Conservation (phyloP, 2,329 filamentous ascomycete genomes). For the Calonectria montana region DNA sequence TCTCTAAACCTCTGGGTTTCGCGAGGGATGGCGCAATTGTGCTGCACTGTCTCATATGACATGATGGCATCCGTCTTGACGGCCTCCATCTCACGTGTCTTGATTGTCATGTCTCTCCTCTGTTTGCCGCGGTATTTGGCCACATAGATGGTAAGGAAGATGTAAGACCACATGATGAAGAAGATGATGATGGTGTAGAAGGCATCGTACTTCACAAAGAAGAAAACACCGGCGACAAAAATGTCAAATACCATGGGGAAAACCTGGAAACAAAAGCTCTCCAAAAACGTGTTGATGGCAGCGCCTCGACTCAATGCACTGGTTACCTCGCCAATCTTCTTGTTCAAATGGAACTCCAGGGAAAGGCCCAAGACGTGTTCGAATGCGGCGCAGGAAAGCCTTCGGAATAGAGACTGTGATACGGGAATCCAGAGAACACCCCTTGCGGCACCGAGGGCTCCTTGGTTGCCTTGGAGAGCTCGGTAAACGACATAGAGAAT, state of each 20-base stretch:
- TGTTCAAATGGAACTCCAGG: conserved; percentile 63
- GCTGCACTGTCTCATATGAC: conserved; percentile 69
- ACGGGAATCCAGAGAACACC: conserved; percentile 61
- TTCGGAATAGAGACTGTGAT: conserved; percentile 55
- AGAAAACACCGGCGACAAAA: conserved; percentile 58
- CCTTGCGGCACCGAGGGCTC: conserved; percentile 54
- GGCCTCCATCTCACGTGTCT: conserved; percentile 60
- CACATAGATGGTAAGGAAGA: conserved; percentile 63
- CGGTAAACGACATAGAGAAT: conserved; percentile 57
- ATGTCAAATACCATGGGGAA: conserved; percentile 64
- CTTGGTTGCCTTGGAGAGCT: conserved; percentile 58
- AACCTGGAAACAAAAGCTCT: conserved; percentile 60
- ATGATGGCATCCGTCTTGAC: conserved; percentile 61
- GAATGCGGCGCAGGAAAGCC: conserved; percentile 58
- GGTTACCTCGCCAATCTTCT: conserved; percentile 63
- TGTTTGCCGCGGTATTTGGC: conserved; percentile 58
- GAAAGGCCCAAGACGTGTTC: conserved; percentile 60
- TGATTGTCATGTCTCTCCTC: conserved; percentile 56
- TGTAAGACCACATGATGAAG: conserved; percentile 61
- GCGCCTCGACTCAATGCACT: conserved; percentile 60
- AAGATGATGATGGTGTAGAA: conserved; percentile 62
- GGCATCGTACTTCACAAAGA: conserved; percentile 58
- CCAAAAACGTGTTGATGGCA: conserved; percentile 61
- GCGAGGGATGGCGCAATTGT: conserved; percentile 70
- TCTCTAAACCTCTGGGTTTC: conserved; percentile 68